A percentile compares a stretch with the other conserved stretches of the same genome.
phyloP scores from a whole-genome alignment of 1,139 yeast species.

The Sugiyamaella paludigena region DNA sequence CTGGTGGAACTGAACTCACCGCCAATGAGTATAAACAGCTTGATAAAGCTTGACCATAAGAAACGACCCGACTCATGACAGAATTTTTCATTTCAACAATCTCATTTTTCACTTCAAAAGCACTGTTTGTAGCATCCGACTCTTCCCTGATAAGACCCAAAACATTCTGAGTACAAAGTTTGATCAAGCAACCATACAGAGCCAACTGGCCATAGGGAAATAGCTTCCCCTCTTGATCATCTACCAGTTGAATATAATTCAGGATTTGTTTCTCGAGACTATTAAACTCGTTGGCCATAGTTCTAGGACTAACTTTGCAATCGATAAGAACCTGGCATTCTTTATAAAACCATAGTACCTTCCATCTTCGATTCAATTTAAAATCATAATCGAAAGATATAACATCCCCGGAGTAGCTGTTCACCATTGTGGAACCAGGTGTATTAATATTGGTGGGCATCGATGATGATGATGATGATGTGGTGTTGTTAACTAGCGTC shows the following conservation, averaged over 20 bases:
- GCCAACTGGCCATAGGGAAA: constrained; percentile 12
- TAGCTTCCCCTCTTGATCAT: constrained; percentile 10
- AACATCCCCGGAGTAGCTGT: no score
- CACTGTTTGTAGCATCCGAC: neutral
- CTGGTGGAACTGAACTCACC: constrained; percentile 1
- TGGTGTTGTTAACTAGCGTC: no score
- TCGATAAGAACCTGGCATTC: constrained; percentile 6
- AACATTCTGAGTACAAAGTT: constrained; percentile 10
- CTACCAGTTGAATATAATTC: neutral
- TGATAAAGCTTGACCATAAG: constrained; percentile 4
- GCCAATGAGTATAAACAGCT: constrained; percentile 5
- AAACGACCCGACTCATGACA: constrained; percentile 5
- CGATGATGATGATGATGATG: no score
- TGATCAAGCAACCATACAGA: constrained; percentile 8
- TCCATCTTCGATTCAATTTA: constrained; percentile 4
- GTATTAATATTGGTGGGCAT: no score
- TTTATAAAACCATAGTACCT: constrained; percentile 1
- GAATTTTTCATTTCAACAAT: neutral
- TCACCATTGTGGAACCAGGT: no score
- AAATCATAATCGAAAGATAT: constrained; percentile 6
- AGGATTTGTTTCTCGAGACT: constrained; percentile 9
- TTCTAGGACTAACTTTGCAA: neutral
- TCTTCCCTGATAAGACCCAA: constrained; percentile 1
- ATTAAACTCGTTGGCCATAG: neutral
- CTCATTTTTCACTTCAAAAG: neutral